These are phyloP conservation scores for Mercurialis annua DNA, from an alignment of 345 rosid genomes.

Conservation along the genomic window DNA sequence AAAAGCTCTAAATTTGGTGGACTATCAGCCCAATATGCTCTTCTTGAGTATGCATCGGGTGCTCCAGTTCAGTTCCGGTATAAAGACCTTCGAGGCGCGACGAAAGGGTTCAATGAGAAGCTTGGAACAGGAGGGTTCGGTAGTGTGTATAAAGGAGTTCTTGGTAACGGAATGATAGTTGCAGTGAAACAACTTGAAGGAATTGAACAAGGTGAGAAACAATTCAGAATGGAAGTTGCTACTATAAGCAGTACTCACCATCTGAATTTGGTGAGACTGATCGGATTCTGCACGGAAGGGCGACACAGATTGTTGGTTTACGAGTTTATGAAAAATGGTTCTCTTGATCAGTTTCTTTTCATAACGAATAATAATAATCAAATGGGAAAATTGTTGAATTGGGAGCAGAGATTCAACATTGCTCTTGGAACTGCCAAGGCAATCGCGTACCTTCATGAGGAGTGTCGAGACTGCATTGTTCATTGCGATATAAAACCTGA, in stretches of 20 bases:
- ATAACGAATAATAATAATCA: not conserved
- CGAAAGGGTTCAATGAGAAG: conserved; percentile 30
- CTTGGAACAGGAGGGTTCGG: conserved; percentile 31
- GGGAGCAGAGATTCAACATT: conserved; percentile 23
- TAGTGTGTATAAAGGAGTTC: conserved; percentile 24
- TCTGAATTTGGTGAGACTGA: conserved; percentile 29
- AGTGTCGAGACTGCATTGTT: conserved; percentile 32
- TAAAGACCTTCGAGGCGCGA: conserved; percentile 20
- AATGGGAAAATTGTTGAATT: conserved; percentile 14
- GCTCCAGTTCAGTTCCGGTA: conserved; percentile 35
- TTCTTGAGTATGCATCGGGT: conserved; percentile 68
- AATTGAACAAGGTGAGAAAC: conserved; percentile 31
- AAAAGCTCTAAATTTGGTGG: conserved; percentile 38
- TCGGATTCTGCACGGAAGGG: conserved; percentile 30
- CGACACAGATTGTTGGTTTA: conserved; percentile 30
- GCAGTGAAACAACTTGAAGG: conserved; percentile 35
- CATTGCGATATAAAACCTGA: conserved; percentile 36
- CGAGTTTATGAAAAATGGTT: conserved; percentile 33
- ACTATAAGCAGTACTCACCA: conserved; percentile 35
- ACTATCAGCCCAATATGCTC: conserved; percentile 46
- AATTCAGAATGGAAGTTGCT: conserved; percentile 33
- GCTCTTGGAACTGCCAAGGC: conserved; percentile 32
- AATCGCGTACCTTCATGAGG: conserved; percentile 31
- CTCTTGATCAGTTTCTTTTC: conserved; percentile 28
- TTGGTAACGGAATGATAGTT: conserved; percentile 20